Evolutionary conservation across 345 rosid species (phyloP), one percentile per base, ranked within the genome.

Genomic region (Citrus australasica): DNA sequence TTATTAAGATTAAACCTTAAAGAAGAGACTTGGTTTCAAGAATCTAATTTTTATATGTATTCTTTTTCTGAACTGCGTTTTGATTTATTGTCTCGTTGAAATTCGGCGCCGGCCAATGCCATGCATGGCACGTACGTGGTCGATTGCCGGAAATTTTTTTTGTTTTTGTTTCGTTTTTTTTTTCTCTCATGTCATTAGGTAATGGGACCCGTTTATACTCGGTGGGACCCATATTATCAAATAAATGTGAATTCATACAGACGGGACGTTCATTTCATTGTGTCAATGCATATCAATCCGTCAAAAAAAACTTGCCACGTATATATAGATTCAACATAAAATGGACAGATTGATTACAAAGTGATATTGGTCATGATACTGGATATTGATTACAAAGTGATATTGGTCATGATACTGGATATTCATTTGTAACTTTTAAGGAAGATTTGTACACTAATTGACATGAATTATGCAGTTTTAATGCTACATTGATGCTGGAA

Each of bases 401-500:
- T 19, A 1, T 30, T 42, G 48, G 3, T 63, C 37, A 30, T 30
- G 22, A 63, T 14, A 16, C 8, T 32, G 37, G 32, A 28, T 63
- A 14, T 28, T 63, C 7, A 13, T 6, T 63, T 63, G 13, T 11
- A 46, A 46, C 17, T 4, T 30, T 24, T 59, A 0, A 32, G 2
- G 25, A 65, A 65, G 42, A 65, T 33, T 65, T 46, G 51, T 3
- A 46, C 51, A 46, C 2, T 11, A 46, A 13, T 11, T 46, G 51
- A 46, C 51, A 0, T 11, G 13, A 46, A 42, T 16, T 21, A 3
- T 56, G 72, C 87, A 97, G 98, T 6, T 97, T 97, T 76, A 94
- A 97, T 66, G 98, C 97, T 1, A 86, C 97, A 14, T 73, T 92
- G 81, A 89, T 97, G 97, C 84, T 97, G 7, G 99, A 97, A 80